Conservation (phyloP, 2,329 filamentous ascomycete species). For the Endothia cerciana region DNA sequence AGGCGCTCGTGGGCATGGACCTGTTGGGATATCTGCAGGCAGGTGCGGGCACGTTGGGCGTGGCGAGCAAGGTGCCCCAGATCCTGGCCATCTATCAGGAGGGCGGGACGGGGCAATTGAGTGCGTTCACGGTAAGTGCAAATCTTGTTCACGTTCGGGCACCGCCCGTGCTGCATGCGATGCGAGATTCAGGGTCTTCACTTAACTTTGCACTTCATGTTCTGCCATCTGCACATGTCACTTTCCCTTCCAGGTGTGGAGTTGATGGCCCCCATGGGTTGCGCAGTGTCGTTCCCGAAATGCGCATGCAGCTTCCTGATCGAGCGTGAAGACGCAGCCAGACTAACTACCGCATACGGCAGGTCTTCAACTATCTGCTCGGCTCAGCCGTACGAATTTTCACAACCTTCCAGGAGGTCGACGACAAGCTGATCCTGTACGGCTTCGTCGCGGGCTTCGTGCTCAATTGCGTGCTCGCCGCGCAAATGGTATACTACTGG, state of each 20-base stretch:
- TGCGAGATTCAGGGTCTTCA: not conserved
- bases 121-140: constrained; percentile 84
- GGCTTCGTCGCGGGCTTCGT: constrained; percentile 88
- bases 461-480: constrained; percentile 85
- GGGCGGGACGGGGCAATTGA: constrained; percentile 92
- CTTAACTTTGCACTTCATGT: not conserved
- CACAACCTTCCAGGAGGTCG: constrained; percentile 95
- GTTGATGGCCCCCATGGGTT: not conserved
- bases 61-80: constrained; percentile 93
- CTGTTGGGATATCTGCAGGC: constrained; percentile 78
- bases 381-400: constrained; percentile 95
- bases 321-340: not conserved
- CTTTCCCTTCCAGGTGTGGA: constrained; percentile 10
- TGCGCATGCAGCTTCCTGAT: constrained; percentile 16
- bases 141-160: not conserved
- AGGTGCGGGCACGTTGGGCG: constrained; percentile 78
- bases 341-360: constrained; percentile 28
- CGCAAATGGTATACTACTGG: constrained; percentile 97
- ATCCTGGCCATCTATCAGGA: constrained; percentile 84
- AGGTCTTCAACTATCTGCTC: constrained; percentile 98
- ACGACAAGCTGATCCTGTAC: constrained; percentile 95
- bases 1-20: constrained; percentile 66
- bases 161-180: not conserved
- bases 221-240: constrained; percentile 12
- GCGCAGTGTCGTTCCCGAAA: constrained; percentile 6